phyloP scores from a whole-genome alignment of 805 yeast genomes.

The Tetrapisispora phaffii region DNA sequence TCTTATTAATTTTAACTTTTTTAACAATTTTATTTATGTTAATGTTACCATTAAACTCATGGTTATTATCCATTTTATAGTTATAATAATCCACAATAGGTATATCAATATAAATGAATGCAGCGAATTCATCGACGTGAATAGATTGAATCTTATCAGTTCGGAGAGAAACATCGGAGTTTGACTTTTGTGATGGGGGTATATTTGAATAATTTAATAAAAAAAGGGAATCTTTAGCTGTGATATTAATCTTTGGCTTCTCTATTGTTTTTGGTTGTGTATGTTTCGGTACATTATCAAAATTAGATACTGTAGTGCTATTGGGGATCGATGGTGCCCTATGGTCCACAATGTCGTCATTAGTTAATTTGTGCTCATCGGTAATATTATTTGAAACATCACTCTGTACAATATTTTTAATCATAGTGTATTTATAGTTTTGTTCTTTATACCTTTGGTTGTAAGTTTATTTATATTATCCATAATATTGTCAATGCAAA shows the following conservation, averaged over 20 bases:
- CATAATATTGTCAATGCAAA: neutral
- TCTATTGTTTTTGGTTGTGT: neutral
- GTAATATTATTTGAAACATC: neutral
- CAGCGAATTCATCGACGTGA: slow-evolving; percentile 10
- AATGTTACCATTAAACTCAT: neutral
- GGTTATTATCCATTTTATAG: slow-evolving; percentile 5
- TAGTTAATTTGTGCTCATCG: neutral
- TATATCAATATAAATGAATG: slow-evolving; percentile 25
- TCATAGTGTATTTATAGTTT: neutral
- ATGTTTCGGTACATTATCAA: neutral
- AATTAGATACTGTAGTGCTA: neutral
- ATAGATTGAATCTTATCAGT: neutral
- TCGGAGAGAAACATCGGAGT: neutral
- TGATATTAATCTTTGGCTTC: slow-evolving; percentile 18
- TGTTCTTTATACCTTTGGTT: too few relatives aligned
- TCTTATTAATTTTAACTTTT: slow-evolving; percentile 21
- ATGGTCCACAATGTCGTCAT: neutral
- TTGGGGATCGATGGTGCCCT: neutral
- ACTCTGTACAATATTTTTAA: neutral
- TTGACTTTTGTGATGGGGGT: slow-evolving; percentile 2
- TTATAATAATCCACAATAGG: slow-evolving; percentile 29
- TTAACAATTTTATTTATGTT: slow-evolving; percentile 16
- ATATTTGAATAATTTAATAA: slow-evolving; percentile 24
- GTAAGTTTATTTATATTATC: neutral
- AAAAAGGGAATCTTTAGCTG: slow-evolving; percentile 22